Percentiles rank a stretch among this genome's conserved stretches.
These are phyloP conservation scores for Penicillium sp. DNA, from an alignment of 2,329 filamentous ascomycete genomes.

Conservation along the genomic window DNA sequence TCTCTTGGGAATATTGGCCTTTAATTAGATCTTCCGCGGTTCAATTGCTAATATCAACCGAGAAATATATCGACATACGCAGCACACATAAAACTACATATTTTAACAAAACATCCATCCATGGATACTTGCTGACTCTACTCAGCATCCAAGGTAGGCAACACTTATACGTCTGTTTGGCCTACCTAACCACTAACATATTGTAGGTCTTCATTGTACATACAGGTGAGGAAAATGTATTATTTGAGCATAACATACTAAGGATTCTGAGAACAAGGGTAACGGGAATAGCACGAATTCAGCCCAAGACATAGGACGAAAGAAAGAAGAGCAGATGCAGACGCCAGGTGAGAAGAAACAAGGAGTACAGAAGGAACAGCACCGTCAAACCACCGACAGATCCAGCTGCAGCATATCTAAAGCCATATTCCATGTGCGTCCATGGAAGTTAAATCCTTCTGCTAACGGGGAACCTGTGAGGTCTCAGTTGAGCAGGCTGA, in stretches of 20 bases:
- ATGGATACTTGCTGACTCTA: background rate
- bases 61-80: background rate
- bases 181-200: background rate
- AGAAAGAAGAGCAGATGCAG: conserved; percentile 28
- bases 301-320: conserved; percentile 23
- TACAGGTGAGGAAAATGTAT: conserved; percentile 27
- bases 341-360: conserved; percentile 33
- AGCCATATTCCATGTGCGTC: conserved; percentile 29
- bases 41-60: background rate
- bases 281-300: conserved; percentile 27
- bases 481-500: conserved; percentile 11
- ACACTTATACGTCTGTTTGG: background rate
- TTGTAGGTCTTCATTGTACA: background rate
- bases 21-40: background rate
- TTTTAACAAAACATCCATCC: background rate
- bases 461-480: conserved; percentile 11
- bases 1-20: background rate
- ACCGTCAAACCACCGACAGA: conserved; percentile 25
- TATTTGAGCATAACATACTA: conserved; percentile 39
- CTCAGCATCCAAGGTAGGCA: background rate
- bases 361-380: conserved; percentile 29
- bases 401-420: conserved; percentile 31
- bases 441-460: conserved; percentile 18
- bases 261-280: conserved; percentile 20
- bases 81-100: background rate